These are phyloP conservation scores for Grosmannia clavigera DNA, from an alignment of 2,329 filamentous ascomycete species.

Conservation along the genomic window DNA sequence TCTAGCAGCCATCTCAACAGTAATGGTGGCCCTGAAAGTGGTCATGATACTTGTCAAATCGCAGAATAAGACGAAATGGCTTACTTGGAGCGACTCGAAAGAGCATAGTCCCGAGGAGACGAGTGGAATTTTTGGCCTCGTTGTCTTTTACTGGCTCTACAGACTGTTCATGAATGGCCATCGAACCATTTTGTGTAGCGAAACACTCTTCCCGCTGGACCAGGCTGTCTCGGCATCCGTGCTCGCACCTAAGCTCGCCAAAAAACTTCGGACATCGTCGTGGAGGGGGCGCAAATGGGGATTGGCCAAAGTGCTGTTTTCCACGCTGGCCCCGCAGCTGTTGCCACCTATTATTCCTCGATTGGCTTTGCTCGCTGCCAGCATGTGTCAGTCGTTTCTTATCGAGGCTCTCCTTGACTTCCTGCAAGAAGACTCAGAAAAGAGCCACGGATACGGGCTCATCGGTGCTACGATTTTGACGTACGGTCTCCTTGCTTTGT, in stretches of 20 bases:
- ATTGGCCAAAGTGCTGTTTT: slow-evolving; percentile 10
- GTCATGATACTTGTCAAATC: slow-evolving; percentile 6
- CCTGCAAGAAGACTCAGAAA: slow-evolving; percentile 13
- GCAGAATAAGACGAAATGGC: background rate
- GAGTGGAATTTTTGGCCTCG: slow-evolving; percentile 21
- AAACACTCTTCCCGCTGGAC: slow-evolving; percentile 23
- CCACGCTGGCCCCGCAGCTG: slow-evolving; percentile 11
- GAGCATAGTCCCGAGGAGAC: slow-evolving; percentile 22
- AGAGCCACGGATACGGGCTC: slow-evolving; percentile 26
- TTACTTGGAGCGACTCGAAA: slow-evolving; percentile 8
- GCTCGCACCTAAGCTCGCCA: slow-evolving; percentile 11
- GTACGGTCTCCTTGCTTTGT: slow-evolving; percentile 28
- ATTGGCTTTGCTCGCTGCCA: slow-evolving; percentile 17
- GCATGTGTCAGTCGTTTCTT: slow-evolving; percentile 23
- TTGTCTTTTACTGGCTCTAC: slow-evolving; percentile 24
- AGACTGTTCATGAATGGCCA: slow-evolving; percentile 23
- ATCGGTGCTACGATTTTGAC: slow-evolving; percentile 28
- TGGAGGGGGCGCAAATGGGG: background rate
- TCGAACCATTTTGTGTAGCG: slow-evolving; percentile 18
- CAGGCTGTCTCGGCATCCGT: slow-evolving; percentile 2
- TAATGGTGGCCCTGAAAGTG: slow-evolving; percentile 11
- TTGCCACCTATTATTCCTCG: slow-evolving; percentile 17
- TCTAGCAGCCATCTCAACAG: background rate
- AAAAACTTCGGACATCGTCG: background rate
- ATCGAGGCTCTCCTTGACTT: slow-evolving; percentile 19